Base-by-base conservation (phyloP, 768 basidiomycete species). In the Boletus pseudo-olivaceus region DNA sequence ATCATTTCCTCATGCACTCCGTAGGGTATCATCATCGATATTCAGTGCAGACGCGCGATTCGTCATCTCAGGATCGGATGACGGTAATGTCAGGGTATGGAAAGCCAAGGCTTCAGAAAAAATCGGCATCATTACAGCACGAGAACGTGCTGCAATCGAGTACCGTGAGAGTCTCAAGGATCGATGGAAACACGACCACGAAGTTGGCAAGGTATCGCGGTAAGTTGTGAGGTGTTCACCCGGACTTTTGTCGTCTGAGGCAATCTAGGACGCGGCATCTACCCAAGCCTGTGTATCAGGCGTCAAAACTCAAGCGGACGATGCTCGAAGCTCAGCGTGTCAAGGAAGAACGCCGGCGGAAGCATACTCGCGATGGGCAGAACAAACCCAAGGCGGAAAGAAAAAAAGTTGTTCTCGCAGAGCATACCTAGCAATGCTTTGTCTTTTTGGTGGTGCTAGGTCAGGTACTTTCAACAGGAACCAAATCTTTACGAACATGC, bases 51-150 rank as follows among this genome's bases (percentile, higher is more conserved):
- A 98, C 57, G 87, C 96, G 17, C 85, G 93, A 17, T 98, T 93
- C 70, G 85, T 97, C 34, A 68, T 97, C 9, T 84, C 89, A 2
- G 95, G 93, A 15, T 95, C 93, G 0, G 95, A 97, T 60, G 94
- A 97, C 64, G 94, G 94, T 11, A 97, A 96, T 64, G 88, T 97
- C 58, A 83, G 93, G 49, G 78, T 98, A 65, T 97, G 95, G 95
- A 98, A 98, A 69, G 85, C 91, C 20, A 88, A 90, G 54, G 92
- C 95, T 1, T 87, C 90, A 0, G 93, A 94, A 61, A 95, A 91
- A 69, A 77, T 99, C 34, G 97, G 96, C 9, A 82, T 97, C 29
- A 75, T 98, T 59, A 93, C 92, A 49, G 87, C 91, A 15, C 80
- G 93, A 51, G 96, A 98, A 68, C 82, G 92, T 42, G 90, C 93